Percentiles rank a stretch among this genome's conserved stretches.
Evolutionary conservation across 208 protist species (phyloP).

Genomic region (Trichomonas gallinae): DNA sequence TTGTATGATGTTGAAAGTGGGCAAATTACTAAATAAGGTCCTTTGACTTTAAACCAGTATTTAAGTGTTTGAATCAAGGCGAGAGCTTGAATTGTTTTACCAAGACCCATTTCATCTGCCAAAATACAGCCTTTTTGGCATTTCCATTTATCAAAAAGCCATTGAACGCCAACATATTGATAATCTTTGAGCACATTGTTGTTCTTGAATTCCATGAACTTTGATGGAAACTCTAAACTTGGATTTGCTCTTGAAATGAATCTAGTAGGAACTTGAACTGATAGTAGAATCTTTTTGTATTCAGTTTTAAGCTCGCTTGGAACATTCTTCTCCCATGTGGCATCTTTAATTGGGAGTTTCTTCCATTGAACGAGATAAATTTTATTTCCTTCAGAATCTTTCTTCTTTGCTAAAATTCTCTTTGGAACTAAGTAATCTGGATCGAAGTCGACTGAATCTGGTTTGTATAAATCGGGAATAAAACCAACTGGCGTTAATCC

Average conservation of each 20-base stretch:
- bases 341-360: conserved; percentile 41
- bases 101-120: conserved; percentile 66
- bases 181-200: conserved; percentile 48
- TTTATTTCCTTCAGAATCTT: neutral
- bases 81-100: conserved; percentile 48
- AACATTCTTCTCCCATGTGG: conserved; percentile 45
- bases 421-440: neutral
- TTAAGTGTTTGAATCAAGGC: conserved; percentile 42
- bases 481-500: neutral
- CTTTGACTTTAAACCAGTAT: conserved; percentile 36
- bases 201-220: neutral
- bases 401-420: neutral
- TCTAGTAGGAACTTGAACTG: neutral
- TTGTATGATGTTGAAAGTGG: conserved; percentile 52
- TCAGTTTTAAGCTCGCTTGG: neutral
- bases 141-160: conserved; percentile 50
- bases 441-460: neutral
- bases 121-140: conserved; percentile 51
- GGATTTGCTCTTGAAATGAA: neutral
- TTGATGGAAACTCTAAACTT: neutral
- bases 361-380: conserved; percentile 53
- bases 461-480: neutral
- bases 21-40: conserved; percentile 54
- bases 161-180: conserved; percentile 59
- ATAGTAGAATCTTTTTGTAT: neutral